These are phyloP conservation scores for Vigna unguiculata DNA, from an alignment of 306 rosid genomes.

Conservation along the genomic window DNA sequence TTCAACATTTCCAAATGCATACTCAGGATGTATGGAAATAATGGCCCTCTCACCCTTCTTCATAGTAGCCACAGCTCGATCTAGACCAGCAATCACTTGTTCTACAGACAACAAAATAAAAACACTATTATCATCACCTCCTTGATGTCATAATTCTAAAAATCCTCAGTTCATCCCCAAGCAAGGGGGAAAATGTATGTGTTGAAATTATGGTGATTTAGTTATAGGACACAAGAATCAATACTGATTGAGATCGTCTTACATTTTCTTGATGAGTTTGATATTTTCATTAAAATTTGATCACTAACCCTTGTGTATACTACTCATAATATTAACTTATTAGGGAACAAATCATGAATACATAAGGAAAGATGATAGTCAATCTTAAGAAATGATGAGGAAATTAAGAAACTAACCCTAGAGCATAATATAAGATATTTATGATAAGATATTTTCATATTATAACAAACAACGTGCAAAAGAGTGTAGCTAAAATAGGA, in stretches of 20 bases:
- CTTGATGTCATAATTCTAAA: neutral
- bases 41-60: conserved; percentile 72
- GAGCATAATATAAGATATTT: neutral
- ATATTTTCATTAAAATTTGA: neutral
- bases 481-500: conserved; percentile 3
- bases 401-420: neutral
- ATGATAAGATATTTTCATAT: neutral
- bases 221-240: neutral
- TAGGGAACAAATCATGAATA: neutral
- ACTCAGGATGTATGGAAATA: conserved; percentile 68
- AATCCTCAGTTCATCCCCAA: neutral
- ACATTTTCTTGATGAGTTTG: neutral
- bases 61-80: conserved; percentile 72
- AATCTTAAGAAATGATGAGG: neutral
- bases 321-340: neutral
- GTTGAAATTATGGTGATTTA: conserved; percentile 8
- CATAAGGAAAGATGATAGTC: neutral
- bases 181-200: neutral
- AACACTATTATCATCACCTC: conserved; percentile 31
- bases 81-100: conserved; percentile 73
- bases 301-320: neutral
- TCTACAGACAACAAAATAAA: conserved; percentile 52
- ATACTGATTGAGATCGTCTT: neutral
- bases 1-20: conserved; percentile 72
- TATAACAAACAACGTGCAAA: neutral